Evolutionary conservation across 768 basidiomycete species (phyloP).

Genomic region (Butyriboletus loyo): DNA sequence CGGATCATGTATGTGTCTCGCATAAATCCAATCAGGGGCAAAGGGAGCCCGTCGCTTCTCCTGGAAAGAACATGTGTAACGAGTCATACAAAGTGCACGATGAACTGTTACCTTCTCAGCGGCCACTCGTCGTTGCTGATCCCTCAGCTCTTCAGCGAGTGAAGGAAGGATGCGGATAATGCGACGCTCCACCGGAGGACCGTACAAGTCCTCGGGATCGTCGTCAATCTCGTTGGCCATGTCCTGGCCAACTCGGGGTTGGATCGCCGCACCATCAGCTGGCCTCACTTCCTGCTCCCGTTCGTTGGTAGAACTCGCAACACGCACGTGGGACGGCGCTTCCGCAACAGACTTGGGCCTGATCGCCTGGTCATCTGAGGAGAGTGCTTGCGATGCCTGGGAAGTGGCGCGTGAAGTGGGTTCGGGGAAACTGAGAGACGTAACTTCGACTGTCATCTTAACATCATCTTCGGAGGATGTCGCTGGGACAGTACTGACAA

Average conservation of each 20-base stretch:
- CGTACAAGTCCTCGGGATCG: slow-evolving; percentile 28
- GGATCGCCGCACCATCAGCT: neutral
- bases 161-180: slow-evolving; percentile 27
- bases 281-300: neutral
- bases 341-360: neutral
- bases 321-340: neutral
- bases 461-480: slow-evolving; percentile 8
- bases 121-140: slow-evolving; percentile 16
- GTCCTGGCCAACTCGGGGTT: neutral
- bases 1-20: slow-evolving; percentile 18
- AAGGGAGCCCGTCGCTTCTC: slow-evolving; percentile 12
- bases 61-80: slow-evolving; percentile 7
- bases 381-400: neutral
- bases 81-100: neutral
- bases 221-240: slow-evolving; percentile 8
- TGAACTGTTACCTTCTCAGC: slow-evolving; percentile 14
- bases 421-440: neutral
- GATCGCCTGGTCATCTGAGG: neutral
- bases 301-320: neutral
- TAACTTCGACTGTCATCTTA: slow-evolving; percentile 12
- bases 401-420: neutral
- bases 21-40: slow-evolving; percentile 26
- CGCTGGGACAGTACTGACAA: neutral
- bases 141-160: slow-evolving; percentile 23
- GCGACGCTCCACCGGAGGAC: slow-evolving; percentile 25